Evolutionary conservation across 2,329 filamentous ascomycete species (phyloP).

Genomic region (Rhynchosporium graminicola): DNA sequence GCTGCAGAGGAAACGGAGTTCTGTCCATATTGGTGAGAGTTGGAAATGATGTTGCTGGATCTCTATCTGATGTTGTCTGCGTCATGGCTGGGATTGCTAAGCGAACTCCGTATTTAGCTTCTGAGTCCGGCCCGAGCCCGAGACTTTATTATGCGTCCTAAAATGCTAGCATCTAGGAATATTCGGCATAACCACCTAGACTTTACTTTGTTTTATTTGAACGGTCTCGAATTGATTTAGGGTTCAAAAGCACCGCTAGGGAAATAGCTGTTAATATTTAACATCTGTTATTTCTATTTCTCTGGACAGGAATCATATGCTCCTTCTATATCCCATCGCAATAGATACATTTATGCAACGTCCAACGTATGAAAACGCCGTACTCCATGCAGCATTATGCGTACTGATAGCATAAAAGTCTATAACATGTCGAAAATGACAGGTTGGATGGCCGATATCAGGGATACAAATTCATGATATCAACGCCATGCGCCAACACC

Average conservation of each 20-base stretch:
- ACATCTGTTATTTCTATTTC: too few species aligned
- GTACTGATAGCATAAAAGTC: neutral
- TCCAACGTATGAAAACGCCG: too few species aligned
- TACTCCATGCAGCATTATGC: neutral
- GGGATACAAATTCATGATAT: slow-evolving; percentile 33
- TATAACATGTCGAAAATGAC: neutral
- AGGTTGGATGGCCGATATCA: slow-evolving; percentile 9
- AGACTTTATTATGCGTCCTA: neutral
- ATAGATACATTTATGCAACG: too few species aligned
- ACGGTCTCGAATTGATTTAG: too few species aligned
- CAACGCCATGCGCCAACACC: slow-evolving; percentile 30
- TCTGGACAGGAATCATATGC: too few species aligned
- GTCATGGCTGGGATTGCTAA: neutral
- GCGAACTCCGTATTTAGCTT: slow-evolving; percentile 9
- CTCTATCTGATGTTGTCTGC: neutral
- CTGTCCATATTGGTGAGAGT: slow-evolving; percentile 2
- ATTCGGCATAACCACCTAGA: too few species aligned
- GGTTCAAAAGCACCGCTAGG: too few species aligned
- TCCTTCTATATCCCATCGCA: too few species aligned
- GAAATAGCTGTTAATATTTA: too few species aligned
- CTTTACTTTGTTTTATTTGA: too few species aligned
- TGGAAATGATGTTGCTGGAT: too few species aligned
- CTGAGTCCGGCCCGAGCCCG: slow-evolving; percentile 1
- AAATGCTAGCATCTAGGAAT: too few species aligned
- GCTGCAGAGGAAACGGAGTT: neutral